Evolutionary conservation across 768 basidiomycete genomes (phyloP), one percentile per base, ranked within the genome.

Genomic region (Crucibulum laeve): DNA sequence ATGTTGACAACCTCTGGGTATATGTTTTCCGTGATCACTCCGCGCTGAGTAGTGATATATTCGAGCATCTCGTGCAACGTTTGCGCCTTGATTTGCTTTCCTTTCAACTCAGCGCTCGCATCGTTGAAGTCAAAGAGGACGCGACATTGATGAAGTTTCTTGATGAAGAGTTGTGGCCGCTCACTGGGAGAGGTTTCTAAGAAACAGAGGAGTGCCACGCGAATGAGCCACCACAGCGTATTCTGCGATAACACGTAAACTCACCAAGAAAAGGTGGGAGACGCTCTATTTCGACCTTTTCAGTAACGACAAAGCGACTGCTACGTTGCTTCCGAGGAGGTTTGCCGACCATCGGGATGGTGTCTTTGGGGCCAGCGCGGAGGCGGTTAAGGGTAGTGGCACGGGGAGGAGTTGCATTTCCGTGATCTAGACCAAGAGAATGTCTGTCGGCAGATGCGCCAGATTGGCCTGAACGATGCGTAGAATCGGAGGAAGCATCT

Each of bases 81-180:
- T 64, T 96, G 92, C 2, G 94, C 91, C 73, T 99, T 99, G 69
- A 98, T 89, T 65, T 97, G 95, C 70, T 99, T 99, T 53, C 93
- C 94, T 64, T 87, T 89, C 58, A 99, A 78, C 56, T 99, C 96
- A 22, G 89, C 76, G 56, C 89, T 94, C 36, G 93, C 89, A 61
- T 99, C 96, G 60, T 97, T 98, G 67, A 99, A 99, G 68, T 99
- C 96, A 64, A 99, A 99, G 32, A 99, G 70, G 50, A 97, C 93
- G 44, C 88, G 84, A 68, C 95, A 98, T 61, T 99, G 96, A 63
- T 87, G 84, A 42, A 99, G 77, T 66, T 99, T 99, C 67, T 78
- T 91, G 58, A 98, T 72, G 63, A 99, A 98, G 26, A 99, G 74
- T 47, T 86, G 84, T 25, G 91, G 82, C 25, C 95, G 85, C 62